Evolutionary conservation across 1,284 basidiomycete species (phyloP).

Genomic region (Bjerkandera adusta): DNA sequence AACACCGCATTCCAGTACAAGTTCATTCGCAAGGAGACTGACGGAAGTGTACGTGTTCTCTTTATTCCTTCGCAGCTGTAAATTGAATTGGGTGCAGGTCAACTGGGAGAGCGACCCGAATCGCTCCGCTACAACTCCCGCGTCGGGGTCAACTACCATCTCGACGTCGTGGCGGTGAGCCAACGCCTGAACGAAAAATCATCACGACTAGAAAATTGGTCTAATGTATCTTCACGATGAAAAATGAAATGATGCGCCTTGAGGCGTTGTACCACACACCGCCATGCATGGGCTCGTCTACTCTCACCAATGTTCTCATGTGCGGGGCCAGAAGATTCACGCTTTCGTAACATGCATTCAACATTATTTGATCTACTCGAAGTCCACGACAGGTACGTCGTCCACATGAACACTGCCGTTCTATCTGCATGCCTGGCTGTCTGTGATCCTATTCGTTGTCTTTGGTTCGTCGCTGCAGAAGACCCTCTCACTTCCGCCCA

Average conservation of each 20-base stretch:
- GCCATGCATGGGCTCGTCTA: no score
- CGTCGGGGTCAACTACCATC: constrained; percentile 40
- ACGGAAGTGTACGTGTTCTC: constrained; percentile 46
- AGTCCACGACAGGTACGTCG: constrained; percentile 3
- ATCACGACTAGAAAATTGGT: constrained; percentile 5
- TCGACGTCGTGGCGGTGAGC: constrained; percentile 19
- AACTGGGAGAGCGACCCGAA: constrained; percentile 61
- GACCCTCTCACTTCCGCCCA: constrained; percentile 2
- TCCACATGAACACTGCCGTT: background rate
- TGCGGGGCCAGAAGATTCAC: no score
- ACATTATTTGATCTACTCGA: constrained; percentile 18
- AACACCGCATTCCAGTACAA: constrained; percentile 56
- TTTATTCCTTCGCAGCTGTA: background rate
- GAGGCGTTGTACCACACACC: no score
- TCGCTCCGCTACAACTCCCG: constrained; percentile 40
- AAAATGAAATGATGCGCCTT: no score
- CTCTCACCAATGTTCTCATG: no score
- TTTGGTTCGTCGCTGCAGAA: no score
- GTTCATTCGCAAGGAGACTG: constrained; percentile 54
- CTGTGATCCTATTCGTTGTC: constrained; percentile 3
- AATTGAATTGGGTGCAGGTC: constrained; percentile 25
- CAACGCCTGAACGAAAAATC: no score
- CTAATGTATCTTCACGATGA: no score
- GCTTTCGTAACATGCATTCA: no score
- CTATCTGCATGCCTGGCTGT: background rate